Evolutionary conservation across 2,329 filamentous ascomycete genomes (phyloP).

Genomic region (Fusarium secorum): DNA sequence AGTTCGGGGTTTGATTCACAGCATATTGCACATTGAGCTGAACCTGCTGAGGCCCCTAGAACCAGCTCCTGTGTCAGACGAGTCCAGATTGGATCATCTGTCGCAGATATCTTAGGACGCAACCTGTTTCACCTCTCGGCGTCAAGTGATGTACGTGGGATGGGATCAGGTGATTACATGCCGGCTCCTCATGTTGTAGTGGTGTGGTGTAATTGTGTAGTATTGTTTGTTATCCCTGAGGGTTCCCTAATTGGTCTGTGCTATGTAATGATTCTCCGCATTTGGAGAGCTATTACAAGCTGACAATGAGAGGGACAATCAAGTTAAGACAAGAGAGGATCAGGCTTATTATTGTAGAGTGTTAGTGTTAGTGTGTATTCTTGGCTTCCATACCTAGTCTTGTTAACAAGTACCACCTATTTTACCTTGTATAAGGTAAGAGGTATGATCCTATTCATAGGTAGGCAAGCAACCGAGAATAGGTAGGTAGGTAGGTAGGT

Average conservation of each 20-base stretch:
- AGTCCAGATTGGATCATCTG: conserved; percentile 12
- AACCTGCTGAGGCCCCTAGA: not conserved
- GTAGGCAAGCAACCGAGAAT: not conserved
- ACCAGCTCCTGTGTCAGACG: conserved; percentile 11
- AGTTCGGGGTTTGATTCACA: conserved; percentile 4
- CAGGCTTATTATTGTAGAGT: not conserved
- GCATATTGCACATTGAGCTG: not conserved
- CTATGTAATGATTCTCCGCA: conserved; percentile 13
- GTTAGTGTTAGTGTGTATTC: not conserved
- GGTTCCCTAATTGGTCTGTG: conserved; percentile 24
- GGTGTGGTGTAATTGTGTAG: conserved; percentile 17
- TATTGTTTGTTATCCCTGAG: conserved; percentile 3
- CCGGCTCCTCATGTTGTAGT: conserved; percentile 4
- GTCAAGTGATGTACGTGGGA: conserved; percentile 30
- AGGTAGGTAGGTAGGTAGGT: not conserved
- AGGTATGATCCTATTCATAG: not conserved
- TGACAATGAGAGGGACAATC: conserved; percentile 1
- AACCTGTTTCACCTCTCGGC: conserved; percentile 31
- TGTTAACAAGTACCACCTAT: not conserved
- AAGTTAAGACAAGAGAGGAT: not conserved
- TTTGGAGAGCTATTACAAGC: conserved; percentile 12
- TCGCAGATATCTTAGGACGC: conserved; percentile 23
- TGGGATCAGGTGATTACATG: conserved; percentile 34
- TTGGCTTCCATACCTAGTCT: not conserved
- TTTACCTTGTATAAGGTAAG: not conserved